Evolutionary conservation across 352 stramenopile genomes (phyloP), one percentile per base, ranked within the genome.

Genomic region (Globisporangium radiosum): DNA sequence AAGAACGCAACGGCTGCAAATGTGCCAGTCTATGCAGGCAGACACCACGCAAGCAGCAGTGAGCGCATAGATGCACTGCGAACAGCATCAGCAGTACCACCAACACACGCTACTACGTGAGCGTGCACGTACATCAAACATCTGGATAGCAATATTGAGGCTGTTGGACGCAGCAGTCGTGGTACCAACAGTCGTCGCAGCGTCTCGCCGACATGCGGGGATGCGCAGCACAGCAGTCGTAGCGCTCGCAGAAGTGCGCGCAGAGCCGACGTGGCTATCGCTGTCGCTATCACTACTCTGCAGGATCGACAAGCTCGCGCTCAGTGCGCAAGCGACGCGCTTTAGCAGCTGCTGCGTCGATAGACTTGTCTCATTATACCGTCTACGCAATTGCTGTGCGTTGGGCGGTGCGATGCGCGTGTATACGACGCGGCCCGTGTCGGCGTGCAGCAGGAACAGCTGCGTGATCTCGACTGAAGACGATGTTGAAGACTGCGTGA

Each of bases 391-490:
- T 10, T 54, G 43, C 25, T 25, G 19, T 50, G n/a, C n/a, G 5
- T 49, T 60, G 0, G 48, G 42, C 11, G 38, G 33, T 8, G 33
- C 54, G 36, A 54, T 52, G 9, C 65, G 63, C 19, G 63, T 71
- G 25, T 62, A 77, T 4, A 79, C 43, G 14, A 53, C 6, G 7
- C 60, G 40, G 11, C 66, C 69, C 4, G 66, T 72, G 52, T 73
- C 73, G 7, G 69, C 62, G 47, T 82, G 73, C 48, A 82, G 57
- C 33, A 82, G 33, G 40, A 79, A 70, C n/a, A 64, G 69, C 3
- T 57, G 59, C 50, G 48, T 61, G 56, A 80, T 17, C 14, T 62
- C 51, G 43, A 70, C 47, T 17, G 47, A 7, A 15, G 25, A 39
- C 13, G 37, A 7, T 49, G 19, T 19, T 43, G 5, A n/a, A 56